Base-by-base conservation (phyloP, 495 filamentous ascomycete genomes). In the Trichoderma reesei region DNA sequence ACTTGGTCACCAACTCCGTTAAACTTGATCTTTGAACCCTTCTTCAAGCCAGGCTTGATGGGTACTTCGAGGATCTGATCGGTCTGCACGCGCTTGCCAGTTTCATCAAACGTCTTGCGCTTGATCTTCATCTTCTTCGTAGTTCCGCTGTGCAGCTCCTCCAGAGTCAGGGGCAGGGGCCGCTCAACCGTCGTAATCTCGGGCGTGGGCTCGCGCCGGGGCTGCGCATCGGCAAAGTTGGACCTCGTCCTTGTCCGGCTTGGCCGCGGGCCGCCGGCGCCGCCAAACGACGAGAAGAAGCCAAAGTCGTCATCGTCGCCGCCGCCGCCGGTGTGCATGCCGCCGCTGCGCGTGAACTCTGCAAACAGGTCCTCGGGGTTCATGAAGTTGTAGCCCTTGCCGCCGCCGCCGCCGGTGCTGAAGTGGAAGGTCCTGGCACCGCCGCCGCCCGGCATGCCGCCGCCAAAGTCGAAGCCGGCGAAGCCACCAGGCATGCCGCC, bases 41-140 rank as follows among this genome's bases (percentile, higher is more conserved):
- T 89, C 74, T 96, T 95, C 73, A 96, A 82, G 56, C 94, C 94
- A 38, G 90, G 89, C 77, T 97, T 96, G 75, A 98, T 95, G 62
- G 88, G 87, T 65, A 97, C 93, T 72, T 96, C 91, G 20, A 98
- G 74, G 9, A 96, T 90, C 65, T 91, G 88, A 65, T 98, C 95
- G 64, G 92, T 88, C 4, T 87, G 88, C 37, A 80, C 92, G 67
- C 89, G 85, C 77, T 92, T 96, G 51, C 91, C 90, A 34, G 82
- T 90, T 5, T 82, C 78, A 74, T 98, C 94, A 69, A 91, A 98
- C 41, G 85, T 89, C 83, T 98, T 98, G 68, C 91, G 86, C 83
- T 96, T 96, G 59, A 96, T 95, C 74, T 90, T 93, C 78, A 98
- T 90, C 80, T 95, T 96, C 83, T 98, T 98, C 14, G 87, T 89